Evolutionary conservation across 1,139 yeast species (phyloP), one percentile per base, ranked within the genome.

Genomic region (Eremothecium sinecaudum): DNA sequence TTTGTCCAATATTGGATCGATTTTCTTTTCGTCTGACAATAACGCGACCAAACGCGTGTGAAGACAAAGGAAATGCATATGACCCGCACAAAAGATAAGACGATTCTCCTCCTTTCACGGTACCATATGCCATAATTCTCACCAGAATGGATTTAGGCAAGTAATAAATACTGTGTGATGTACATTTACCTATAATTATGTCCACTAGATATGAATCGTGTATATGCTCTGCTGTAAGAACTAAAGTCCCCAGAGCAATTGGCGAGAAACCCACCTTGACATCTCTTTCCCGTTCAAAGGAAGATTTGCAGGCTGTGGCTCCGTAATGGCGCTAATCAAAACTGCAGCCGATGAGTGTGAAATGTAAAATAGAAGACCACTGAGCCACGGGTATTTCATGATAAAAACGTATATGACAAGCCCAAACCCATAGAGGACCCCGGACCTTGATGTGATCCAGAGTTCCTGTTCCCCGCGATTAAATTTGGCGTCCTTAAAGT

Each of bases 381-480:
- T 69, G 2, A 70, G 42, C 42, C 63, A 61, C 0, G 79, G 75
- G 15, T 67, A 53, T 27, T 61, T 56, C 37, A 72, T 54, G 27
- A 71, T 47, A 32, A 62, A 43, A 42, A 62, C 71, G 51, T 67
- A 71, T 30, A 67, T 64, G n/a, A 71, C 50, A 2, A 31, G n/a
- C 17, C 77, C 73, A 44, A 73, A 74, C 2, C 81, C 81, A 44
- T 71, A 69, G 28, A 75, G 53, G 13, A 73, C 63, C 0, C 81
- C 81, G 34, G 69, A 73, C 24, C 82, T 61, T 8, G 76, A 67
- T 14, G 61, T 60, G 35, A 64, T 56, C 82, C 82, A 75, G 35
- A 63, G 66, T 8, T 62, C 59, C 31, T 60, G 59, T 35, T 73
- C 74, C n/a, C 55, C 42, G n/a, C 47, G 50, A 6, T 58, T 44